A percentile compares a stretch with the other conserved stretches of the same genome.
Evolutionary conservation across 1,284 basidiomycete genomes (phyloP).

Genomic region (Earliella scabrosa): DNA sequence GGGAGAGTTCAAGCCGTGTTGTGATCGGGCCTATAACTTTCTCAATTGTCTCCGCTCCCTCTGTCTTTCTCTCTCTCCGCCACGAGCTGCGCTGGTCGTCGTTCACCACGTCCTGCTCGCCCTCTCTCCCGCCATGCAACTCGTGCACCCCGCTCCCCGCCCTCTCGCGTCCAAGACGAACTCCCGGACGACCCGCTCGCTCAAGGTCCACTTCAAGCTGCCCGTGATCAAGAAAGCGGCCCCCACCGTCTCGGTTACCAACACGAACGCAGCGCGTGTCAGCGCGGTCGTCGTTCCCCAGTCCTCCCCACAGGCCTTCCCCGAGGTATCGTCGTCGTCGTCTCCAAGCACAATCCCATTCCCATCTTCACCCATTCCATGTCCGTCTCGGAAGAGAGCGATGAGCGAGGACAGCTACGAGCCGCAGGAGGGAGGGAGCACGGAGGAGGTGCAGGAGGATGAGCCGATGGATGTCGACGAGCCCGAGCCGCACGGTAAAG

Average conservation of each 20-base stretch:
- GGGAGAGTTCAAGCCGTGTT: background rate
- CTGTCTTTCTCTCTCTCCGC: slow-evolving; percentile 5
- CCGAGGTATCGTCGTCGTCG: slow-evolving; percentile 6
- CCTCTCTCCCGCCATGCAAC: slow-evolving; percentile 10
- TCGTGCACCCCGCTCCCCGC: slow-evolving; percentile 10
- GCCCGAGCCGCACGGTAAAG: slow-evolving; percentile 2
- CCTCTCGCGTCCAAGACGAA: slow-evolving; percentile 16
- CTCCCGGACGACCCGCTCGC: slow-evolving; percentile 11
- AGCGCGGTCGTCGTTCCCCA: slow-evolving; percentile 7
- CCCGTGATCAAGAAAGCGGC: slow-evolving; percentile 28
- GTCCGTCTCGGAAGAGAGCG: slow-evolving; percentile 21
- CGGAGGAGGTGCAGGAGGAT: background rate
- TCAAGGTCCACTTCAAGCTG: slow-evolving; percentile 23
- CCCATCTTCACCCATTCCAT: slow-evolving; percentile 33
- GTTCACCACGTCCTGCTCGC: slow-evolving; percentile 20
- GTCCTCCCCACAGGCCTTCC: slow-evolving; percentile 4
- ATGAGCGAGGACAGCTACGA: slow-evolving; percentile 16
- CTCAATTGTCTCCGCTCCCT: slow-evolving; percentile 6
- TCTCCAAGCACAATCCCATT: slow-evolving; percentile 30
- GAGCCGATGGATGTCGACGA: slow-evolving; percentile 3
- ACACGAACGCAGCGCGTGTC: slow-evolving; percentile 29
- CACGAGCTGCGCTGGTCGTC: slow-evolving; percentile 27
- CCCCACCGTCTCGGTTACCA: slow-evolving; percentile 35
- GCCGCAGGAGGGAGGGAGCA: background rate
- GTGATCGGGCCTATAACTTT: slow-evolving; percentile 1